Evolutionary conservation across 768 basidiomycete genomes (phyloP).

Genomic region (Stropharia rugosoannulata): DNA sequence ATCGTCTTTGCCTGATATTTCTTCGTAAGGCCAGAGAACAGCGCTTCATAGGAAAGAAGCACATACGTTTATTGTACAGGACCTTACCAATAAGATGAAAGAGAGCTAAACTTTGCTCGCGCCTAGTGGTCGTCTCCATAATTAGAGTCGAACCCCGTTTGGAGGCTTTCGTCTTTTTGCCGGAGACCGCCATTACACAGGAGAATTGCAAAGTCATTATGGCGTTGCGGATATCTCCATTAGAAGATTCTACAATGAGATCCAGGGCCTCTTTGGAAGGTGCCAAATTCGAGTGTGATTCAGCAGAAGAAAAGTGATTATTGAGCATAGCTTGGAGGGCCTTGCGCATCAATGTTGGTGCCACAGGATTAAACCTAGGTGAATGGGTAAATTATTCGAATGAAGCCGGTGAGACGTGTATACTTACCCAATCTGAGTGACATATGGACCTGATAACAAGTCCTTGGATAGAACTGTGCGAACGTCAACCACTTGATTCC

Average conservation of each 20-base stretch:
- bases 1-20: conserved; percentile 69
- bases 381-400: background rate
- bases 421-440: conserved; percentile 72
- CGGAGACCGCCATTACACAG: conserved; percentile 45
- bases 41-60: background rate
- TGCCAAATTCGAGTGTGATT: conserved; percentile 14
- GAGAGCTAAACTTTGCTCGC: conserved; percentile 83
- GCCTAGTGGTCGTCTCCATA: conserved; percentile 73
- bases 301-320: conserved; percentile 40
- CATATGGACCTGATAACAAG: conserved; percentile 68
- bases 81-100: conserved; percentile 95
- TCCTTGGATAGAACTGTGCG: conserved; percentile 70
- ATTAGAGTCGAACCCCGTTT: conserved; percentile 31
- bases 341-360: conserved; percentile 79
- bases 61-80: conserved; percentile 90
- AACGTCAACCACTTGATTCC: conserved; percentile 50
- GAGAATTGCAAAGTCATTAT: conserved; percentile 93
- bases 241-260: conserved; percentile 72
- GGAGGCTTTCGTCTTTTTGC: conserved; percentile 32
- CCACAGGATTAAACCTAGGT: conserved; percentile 87
- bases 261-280: conserved; percentile 72
- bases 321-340: conserved; percentile 66
- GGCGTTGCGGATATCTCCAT: conserved; percentile 92
- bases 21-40: background rate
- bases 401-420: conserved; percentile 19